These are phyloP conservation scores for Prunus mongolica DNA, from an alignment of 306 rosid species.

Conservation along the genomic window DNA sequence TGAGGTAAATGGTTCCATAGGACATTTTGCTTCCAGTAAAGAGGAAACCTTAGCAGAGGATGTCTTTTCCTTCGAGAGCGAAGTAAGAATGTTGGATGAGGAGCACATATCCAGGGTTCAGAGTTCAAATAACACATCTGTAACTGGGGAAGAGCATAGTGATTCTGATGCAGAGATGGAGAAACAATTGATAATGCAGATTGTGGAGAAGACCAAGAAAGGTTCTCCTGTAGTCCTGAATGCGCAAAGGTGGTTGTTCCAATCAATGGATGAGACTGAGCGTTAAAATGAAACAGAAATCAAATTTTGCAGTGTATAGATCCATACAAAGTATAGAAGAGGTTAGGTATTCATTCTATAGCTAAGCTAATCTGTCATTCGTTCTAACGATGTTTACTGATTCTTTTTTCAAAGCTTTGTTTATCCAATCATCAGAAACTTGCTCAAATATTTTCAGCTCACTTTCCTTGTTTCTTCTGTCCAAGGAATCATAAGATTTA, in stretches of 20 bases:
- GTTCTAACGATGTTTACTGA: neutral
- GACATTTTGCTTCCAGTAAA: slow-evolving; percentile 12
- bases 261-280: slow-evolving; percentile 42
- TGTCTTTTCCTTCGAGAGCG: slow-evolving; percentile 5
- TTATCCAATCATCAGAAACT: neutral
- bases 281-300: slow-evolving; percentile 11
- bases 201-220: slow-evolving; percentile 74
- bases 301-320: slow-evolving; percentile 32
- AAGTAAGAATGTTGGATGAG: slow-evolving; percentile 15
- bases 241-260: slow-evolving; percentile 53
- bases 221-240: slow-evolving; percentile 67
- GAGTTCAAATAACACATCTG: slow-evolving; percentile 24
- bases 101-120: slow-evolving; percentile 26
- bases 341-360: neutral
- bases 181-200: slow-evolving; percentile 63
- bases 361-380: neutral
- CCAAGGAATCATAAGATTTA: no score
- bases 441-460: neutral
- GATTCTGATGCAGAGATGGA: slow-evolving; percentile 61
- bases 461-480: neutral
- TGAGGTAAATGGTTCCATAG: slow-evolving; percentile 16
- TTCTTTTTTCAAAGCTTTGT: neutral
- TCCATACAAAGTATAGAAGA: slow-evolving; percentile 13
- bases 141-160: slow-evolving; percentile 38
- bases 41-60: slow-evolving; percentile 20